Percentiles rank a stretch among this genome's conserved stretches.
Evolutionary conservation across 192 early-diverging fungal genomes (phyloP).

Genomic region (Coemansia sp.): DNA sequence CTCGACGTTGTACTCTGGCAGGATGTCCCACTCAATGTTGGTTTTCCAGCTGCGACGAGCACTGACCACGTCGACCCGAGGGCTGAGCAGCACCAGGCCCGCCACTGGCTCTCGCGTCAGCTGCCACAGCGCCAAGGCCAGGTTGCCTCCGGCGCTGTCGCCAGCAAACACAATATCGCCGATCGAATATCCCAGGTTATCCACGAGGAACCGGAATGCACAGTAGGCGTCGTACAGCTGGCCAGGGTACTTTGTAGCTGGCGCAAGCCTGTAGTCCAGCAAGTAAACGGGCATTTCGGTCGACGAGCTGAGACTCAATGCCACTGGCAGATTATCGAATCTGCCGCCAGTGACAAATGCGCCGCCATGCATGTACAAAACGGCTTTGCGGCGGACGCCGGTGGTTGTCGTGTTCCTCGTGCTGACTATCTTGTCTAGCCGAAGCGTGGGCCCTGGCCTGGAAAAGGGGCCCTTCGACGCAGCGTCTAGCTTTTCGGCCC

Average conservation of each 20-base stretch:
- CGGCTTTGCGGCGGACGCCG: neutral
- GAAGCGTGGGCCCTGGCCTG: neutral
- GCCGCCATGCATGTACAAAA: constrained; percentile 78
- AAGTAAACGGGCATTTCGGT: constrained; percentile 37
- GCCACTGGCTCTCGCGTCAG: constrained; percentile 2
- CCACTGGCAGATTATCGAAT: constrained; percentile 38
- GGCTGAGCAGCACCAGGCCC: constrained; percentile 27
- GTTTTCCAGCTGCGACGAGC: constrained; percentile 15
- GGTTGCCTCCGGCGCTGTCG: constrained; percentile 50
- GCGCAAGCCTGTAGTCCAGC: constrained; percentile 78
- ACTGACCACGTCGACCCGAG: constrained; percentile 37
- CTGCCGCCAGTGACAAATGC: constrained; percentile 55
- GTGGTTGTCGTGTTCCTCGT: neutral
- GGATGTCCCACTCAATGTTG: constrained; percentile 15
- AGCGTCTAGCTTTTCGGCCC: no score
- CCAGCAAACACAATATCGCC: constrained; percentile 33
- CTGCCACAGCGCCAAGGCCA: constrained; percentile 42
- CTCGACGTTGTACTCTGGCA: neutral
- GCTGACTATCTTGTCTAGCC: neutral
- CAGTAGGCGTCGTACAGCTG: constrained; percentile 78
- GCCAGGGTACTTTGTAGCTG: constrained; percentile 74
- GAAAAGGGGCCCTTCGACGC: no score
- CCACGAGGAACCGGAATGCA: constrained; percentile 63
- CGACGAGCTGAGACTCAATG: constrained; percentile 52
- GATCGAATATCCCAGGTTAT: constrained; percentile 8